Conservation (phyloP, 139 green algal genomes). For the Haematococcus lacustris region DNA sequence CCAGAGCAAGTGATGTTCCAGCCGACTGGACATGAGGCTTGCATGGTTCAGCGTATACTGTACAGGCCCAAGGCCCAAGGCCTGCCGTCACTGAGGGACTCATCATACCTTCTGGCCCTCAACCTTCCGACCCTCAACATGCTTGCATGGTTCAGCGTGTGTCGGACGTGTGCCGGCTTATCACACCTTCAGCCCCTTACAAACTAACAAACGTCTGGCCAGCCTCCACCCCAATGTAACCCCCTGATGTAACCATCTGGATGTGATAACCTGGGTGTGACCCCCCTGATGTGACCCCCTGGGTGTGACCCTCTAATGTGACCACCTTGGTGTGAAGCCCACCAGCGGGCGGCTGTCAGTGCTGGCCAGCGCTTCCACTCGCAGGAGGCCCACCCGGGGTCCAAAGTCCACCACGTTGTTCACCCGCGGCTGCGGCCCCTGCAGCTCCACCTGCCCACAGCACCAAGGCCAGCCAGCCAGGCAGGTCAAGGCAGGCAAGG, state of each 20-base stretch:
- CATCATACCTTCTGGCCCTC: no score
- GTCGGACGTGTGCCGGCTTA: neutral
- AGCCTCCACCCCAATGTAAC: no score
- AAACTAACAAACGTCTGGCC: no score
- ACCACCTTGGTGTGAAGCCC: constrained; percentile 64
- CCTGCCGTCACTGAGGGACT: no score
- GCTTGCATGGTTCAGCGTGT: neutral
- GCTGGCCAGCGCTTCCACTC: constrained; percentile 72
- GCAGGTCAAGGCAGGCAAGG: no score
- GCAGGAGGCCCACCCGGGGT: no score
- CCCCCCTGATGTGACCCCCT: neutral
- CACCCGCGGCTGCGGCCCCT: constrained; percentile 33
- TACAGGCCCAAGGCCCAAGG: no score
- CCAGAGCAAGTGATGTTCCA: neutral
- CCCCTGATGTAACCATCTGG: no score
- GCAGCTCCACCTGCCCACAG: constrained; percentile 15
- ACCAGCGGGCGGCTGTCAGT: constrained; percentile 53
- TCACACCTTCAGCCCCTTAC: neutral
- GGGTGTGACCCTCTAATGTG: neutral
- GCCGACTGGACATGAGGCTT: neutral
- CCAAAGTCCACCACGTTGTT: constrained; percentile 86
- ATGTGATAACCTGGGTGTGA: neutral
- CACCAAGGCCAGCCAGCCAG: no score
- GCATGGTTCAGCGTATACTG: neutral
- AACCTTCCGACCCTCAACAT: no score